Base-by-base conservation (phyloP, 345 rosid species). In the Camelina hispida region DNA sequence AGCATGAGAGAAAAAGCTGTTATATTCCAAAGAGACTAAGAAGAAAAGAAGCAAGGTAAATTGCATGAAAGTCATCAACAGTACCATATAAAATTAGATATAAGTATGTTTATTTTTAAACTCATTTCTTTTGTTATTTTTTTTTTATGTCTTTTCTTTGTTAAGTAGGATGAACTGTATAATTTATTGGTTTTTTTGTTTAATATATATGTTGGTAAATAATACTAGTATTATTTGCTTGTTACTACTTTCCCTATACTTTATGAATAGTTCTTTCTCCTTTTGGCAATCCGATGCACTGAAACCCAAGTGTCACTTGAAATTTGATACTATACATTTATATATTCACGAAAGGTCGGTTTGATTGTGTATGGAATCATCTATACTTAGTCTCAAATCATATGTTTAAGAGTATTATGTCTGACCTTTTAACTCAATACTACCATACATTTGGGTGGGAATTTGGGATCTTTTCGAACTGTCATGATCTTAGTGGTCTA, bases 21-120 rank as follows among this genome's bases (percentile, higher is more conserved):
- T 82, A 71, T 86, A 80, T 84, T 84, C 89, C 50, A 76, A 75
- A 53, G 79, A 62, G 58, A 55, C 32, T 59, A 34, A 32, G 64
- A 57, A 42, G 47, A 38, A 50, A 18, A 62, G 34, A 76, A 69
- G 22, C 69, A 69, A 82, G 62, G 72, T 50, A 83, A 76, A 74
- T 59, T 81, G 89, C 97, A 90, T 87, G 84, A 90, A 89, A 92
- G 90, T 87, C 88, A 83, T 82, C 89, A 82, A 88, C 85, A 57
- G 55, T 80, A 80, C 81, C 62, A 40, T 76, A 38, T 56, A 46
- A 35, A 55, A 76, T 15, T 50, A 70, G 46, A 57, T 56, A 28
- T 76, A 69, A 30, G 38, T 68, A 69, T 55, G 71, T 44, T 35
- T 70, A 53, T 44, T 62, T 68, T 32, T 4, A 32, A 22, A 23